A percentile compares a stretch with the other conserved stretches of the same genome.
These are phyloP conservation scores for Yamadazyma oceani DNA, from an alignment of 1,139 yeast species.

Conservation along the genomic window DNA sequence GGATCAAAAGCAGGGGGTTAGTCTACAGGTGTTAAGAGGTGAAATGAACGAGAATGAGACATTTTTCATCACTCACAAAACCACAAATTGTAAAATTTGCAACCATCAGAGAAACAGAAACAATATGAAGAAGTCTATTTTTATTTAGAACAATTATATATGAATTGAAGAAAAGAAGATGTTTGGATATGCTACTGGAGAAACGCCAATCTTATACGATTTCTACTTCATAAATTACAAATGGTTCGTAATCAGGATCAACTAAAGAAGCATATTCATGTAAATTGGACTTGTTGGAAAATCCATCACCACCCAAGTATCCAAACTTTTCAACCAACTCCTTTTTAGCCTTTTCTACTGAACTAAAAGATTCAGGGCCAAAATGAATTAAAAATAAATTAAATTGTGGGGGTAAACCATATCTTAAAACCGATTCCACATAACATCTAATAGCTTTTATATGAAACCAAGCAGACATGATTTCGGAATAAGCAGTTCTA, in stretches of 20 bases:
- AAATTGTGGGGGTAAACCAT: conserved; percentile 95
- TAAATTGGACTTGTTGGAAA: conserved; percentile 61
- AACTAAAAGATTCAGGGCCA: conserved; percentile 37
- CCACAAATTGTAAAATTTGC: neutral
- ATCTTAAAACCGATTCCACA: conserved; percentile 76
- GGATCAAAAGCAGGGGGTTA: no score
- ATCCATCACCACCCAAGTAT: conserved; percentile 88
- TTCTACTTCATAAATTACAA: conserved; percentile 69
- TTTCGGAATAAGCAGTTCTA: conserved; percentile 84
- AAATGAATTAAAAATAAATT: conserved; percentile 59
- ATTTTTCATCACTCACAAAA: neutral
- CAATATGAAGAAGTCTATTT: no score
- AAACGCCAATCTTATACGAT: no score
- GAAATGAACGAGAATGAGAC: no score
- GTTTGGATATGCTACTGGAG: conserved; percentile 12
- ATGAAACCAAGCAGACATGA: conserved; percentile 85
- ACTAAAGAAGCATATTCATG: conserved; percentile 89
- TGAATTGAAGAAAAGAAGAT: no score
- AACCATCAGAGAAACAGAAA: neutral
- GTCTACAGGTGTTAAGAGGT: no score
- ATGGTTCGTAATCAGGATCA: conserved; percentile 94
- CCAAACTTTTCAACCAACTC: conserved; percentile 76
- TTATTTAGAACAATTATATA: no score
- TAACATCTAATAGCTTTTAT: conserved; percentile 63
- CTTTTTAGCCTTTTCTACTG: conserved; percentile 58